Conservation (phyloP, 2,329 filamentous ascomycete species). For the Allantophomopsis cytisporea region DNA sequence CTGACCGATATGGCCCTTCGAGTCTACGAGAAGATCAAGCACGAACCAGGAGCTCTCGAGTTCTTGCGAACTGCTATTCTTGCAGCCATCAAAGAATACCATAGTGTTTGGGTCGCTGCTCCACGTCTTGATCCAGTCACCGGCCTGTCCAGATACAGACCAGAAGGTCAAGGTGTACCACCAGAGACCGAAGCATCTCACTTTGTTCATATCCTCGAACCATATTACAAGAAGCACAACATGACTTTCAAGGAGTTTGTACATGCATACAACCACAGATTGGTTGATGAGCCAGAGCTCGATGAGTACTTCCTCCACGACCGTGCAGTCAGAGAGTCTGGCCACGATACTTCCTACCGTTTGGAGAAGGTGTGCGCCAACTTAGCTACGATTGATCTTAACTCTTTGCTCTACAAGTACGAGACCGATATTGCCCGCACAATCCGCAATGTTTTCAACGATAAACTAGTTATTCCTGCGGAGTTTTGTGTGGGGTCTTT, state of each 20-base stretch:
- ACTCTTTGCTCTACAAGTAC: slow-evolving; percentile 93
- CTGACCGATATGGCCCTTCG: slow-evolving; percentile 93
- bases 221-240: slow-evolving; percentile 40
- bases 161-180: slow-evolving; percentile 33
- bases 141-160: slow-evolving; percentile 32
- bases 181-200: slow-evolving; percentile 37
- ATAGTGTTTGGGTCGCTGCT: slow-evolving; percentile 4
- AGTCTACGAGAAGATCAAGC: slow-evolving; percentile 86
- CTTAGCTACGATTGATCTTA: slow-evolving; percentile 86
- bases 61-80: slow-evolving; percentile 71
- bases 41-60: slow-evolving; percentile 65
- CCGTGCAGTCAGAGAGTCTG: slow-evolving; percentile 87
- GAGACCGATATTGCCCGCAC: slow-evolving; percentile 83
- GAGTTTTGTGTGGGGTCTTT: slow-evolving; percentile 66
- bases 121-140: slow-evolving; percentile 30
- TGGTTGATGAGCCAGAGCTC: slow-evolving; percentile 71
- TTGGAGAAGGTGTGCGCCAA: slow-evolving; percentile 80
- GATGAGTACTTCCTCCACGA: slow-evolving; percentile 96
- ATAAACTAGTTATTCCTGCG: slow-evolving; percentile 66
- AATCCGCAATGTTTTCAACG: slow-evolving; percentile 73
- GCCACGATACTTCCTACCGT: slow-evolving; percentile 92
- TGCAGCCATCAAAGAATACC: slow-evolving; percentile 73
- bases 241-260: slow-evolving; percentile 81
- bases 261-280: slow-evolving; percentile 67
- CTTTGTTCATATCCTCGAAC: slow-evolving; percentile 25